These are phyloP conservation scores for Salvia splendens DNA, from an alignment of 257 asterid species.

Conservation along the genomic window DNA sequence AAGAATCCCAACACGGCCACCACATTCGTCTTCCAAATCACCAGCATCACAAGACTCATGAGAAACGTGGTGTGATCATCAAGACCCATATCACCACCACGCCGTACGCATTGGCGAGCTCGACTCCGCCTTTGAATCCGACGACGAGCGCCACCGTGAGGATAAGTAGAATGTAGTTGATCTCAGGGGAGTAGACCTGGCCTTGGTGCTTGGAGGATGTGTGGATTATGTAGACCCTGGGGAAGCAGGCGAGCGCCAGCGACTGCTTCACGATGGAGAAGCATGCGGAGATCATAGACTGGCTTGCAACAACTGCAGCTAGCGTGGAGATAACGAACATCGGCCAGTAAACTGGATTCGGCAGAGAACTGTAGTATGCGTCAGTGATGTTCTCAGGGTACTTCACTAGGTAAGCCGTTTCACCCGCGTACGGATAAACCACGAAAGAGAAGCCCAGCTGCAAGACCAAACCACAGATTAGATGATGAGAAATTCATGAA, in stretches of 20 bases:
- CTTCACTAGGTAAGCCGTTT: slow-evolving; percentile 60
- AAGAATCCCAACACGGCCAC: slow-evolving; percentile 51
- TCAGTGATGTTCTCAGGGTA: slow-evolving; percentile 54
- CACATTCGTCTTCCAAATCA: slow-evolving; percentile 54
- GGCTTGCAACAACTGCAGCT: slow-evolving; percentile 62
- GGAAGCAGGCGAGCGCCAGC: slow-evolving; percentile 65
- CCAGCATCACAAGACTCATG: slow-evolving; percentile 57
- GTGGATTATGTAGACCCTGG: slow-evolving; percentile 61
- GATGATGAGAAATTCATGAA: background rate
- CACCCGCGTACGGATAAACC: slow-evolving; percentile 80
- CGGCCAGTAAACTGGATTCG: slow-evolving; percentile 65
- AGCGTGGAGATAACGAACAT: slow-evolving; percentile 67
- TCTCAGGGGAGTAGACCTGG: slow-evolving; percentile 74
- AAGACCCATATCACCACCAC: slow-evolving; percentile 80
- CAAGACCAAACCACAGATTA: background rate
- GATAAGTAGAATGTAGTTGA: slow-evolving; percentile 51
- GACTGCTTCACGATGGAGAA: slow-evolving; percentile 74
- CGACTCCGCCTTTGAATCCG: slow-evolving; percentile 58
- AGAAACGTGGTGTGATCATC: slow-evolving; percentile 73
- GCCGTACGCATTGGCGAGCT: slow-evolving; percentile 66
- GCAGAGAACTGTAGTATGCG: slow-evolving; percentile 71
- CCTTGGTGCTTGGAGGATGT: slow-evolving; percentile 69
- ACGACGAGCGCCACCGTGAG: slow-evolving; percentile 50
- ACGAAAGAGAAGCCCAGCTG: slow-evolving; percentile 64
- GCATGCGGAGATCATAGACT: slow-evolving; percentile 73